Conservation (phyloP, 2,329 filamentous ascomycete genomes). For the Cytospora mali region DNA sequence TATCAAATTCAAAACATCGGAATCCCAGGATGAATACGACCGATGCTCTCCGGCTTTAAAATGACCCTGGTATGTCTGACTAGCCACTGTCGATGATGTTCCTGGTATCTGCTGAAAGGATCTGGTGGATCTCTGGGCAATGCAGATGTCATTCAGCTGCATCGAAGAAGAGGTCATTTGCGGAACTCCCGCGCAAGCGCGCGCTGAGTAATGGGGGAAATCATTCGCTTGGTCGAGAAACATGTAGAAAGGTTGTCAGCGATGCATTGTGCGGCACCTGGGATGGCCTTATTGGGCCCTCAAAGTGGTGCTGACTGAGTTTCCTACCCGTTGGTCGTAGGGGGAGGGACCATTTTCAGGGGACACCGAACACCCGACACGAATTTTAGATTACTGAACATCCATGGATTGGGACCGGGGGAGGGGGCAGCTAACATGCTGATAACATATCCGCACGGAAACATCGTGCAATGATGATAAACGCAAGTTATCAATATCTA, state of each 20-base stretch:
- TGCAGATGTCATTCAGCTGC: neutral
- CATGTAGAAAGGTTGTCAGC: too few relatives aligned
- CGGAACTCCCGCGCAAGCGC: neutral
- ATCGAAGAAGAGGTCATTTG: neutral
- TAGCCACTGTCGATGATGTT: neutral
- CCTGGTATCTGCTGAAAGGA: neutral
- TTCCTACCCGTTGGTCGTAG: neutral
- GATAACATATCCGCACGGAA: neutral
- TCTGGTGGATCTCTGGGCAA: too few relatives aligned
- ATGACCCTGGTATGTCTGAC: neutral
- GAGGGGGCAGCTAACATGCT: too few relatives aligned
- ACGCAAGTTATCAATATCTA: neutral
- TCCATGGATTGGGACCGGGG: too few relatives aligned
- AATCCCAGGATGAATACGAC: neutral
- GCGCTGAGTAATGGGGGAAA: neutral
- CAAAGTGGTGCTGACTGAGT: neutral
- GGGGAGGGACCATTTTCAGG: too few relatives aligned
- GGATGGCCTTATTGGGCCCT: neutral
- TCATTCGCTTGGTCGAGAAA: neutral
- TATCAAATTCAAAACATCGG: neutral
- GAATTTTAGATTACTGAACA: neutral
- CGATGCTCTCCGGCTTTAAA: neutral
- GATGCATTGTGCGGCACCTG: too few relatives aligned
- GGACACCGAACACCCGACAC: too few relatives aligned
- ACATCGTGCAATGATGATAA: neutral